Percentiles rank a stretch among this genome's conserved stretches.
Evolutionary conservation across 768 basidiomycete genomes (phyloP).

Genomic region (Suillus subaureus): DNA sequence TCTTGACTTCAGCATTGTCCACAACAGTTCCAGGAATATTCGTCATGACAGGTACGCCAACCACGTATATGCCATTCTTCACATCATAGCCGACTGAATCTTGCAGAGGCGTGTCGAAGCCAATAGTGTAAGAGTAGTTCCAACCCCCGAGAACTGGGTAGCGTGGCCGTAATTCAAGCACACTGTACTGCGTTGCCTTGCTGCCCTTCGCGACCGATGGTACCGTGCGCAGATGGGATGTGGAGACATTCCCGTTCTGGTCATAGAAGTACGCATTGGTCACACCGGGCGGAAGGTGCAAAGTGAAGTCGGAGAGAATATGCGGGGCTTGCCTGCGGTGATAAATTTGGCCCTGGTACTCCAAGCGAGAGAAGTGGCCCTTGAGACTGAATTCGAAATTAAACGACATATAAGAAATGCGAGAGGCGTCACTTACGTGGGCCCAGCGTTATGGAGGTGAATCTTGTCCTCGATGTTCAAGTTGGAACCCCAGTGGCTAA

Average conservation of each 20-base stretch:
- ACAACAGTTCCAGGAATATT: slow-evolving; percentile 78
- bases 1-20: slow-evolving; percentile 73
- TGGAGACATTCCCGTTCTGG: slow-evolving; percentile 94
- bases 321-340: slow-evolving; percentile 69
- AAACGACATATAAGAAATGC: slow-evolving; percentile 10
- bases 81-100: slow-evolving; percentile 70
- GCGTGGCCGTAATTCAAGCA: slow-evolving; percentile 83
- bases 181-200: slow-evolving; percentile 55
- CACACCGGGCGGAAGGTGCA: slow-evolving; percentile 83
- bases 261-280: slow-evolving; percentile 89
- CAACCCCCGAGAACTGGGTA: slow-evolving; percentile 96
- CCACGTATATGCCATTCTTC: slow-evolving; percentile 63
- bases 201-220: slow-evolving; percentile 64
- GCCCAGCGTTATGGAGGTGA: slow-evolving; percentile 85
- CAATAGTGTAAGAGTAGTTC: slow-evolving; percentile 95
- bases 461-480: slow-evolving; percentile 92
- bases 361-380: slow-evolving; percentile 92
- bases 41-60: slow-evolving; percentile 87
- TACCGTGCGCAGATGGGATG: slow-evolving; percentile 76
- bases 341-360: slow-evolving; percentile 77
- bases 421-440: slow-evolving; percentile 58
- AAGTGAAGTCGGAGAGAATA: slow-evolving; percentile 68
- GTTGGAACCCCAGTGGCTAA: slow-evolving; percentile 97
- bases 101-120: slow-evolving; percentile 88
- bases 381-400: slow-evolving; percentile 62